Base-by-base conservation (phyloP, 2,329 filamentous ascomycete species). In the Aspergillus fumigatus region DNA sequence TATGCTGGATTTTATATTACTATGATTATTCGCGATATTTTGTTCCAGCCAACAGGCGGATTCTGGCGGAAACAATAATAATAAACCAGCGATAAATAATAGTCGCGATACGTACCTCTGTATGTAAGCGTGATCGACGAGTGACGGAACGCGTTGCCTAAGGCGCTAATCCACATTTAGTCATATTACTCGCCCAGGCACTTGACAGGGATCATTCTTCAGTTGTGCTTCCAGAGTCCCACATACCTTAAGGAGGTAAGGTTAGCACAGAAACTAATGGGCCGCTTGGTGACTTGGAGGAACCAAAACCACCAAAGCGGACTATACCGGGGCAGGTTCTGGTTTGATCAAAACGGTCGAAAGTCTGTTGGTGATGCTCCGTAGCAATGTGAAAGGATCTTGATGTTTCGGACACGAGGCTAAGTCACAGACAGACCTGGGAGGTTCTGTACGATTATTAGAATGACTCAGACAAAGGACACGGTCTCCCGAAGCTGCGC, bases 141-240 rank as follows among this genome's bases (percentile, higher is more conserved):
- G 64, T 62, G 62, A 63, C 57, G 62, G 59, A 65, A 67, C 67
- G 67, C 67, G 65, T 38, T 62, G 53, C 52, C 60, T 54, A 52
- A 29, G 52, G 56, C 35, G 56, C 68, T 70, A 70, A 58, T 43
- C 68, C 63, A 29, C 52, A 62, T 67, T 66, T 56, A 61, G 65
- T 65, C 60, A 67, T 68, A 67, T 67, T 69, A 49, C 55, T 62
- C 47, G 35, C 50, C 43, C 52, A 40, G 40, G 25, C 21, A 41
- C 35, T 52, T 27, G 21, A 47, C 43, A 47, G 43, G 43, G 43
- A 47, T 47, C 43, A 47, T 47, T 47, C 43, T 47, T 47, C 11
- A 47, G 9, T 23, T 47, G 21, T 23, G 10, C n/a, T 43, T 23
- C 19, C 21, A 47, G 10, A 47, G 9, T 43, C 14, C 21, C 43